Evolutionary conservation across 768 basidiomycete genomes (phyloP).

Genomic region (Rhizopogon sp.): DNA sequence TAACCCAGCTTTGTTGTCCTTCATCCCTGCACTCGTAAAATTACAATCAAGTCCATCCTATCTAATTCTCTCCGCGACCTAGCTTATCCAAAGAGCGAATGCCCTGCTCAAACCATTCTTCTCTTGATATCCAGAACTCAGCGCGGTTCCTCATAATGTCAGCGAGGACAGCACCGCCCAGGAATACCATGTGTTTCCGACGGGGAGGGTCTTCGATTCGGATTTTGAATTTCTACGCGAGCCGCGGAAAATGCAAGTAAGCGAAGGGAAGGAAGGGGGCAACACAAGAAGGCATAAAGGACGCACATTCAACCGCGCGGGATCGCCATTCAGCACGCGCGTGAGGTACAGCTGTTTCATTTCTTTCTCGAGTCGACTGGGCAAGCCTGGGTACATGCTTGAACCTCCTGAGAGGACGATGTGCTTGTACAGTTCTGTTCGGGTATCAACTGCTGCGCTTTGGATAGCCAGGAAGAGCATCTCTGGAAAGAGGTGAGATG

Average conservation of each 20-base stretch:
- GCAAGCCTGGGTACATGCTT: constrained; percentile 98
- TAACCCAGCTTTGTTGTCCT: too few species aligned
- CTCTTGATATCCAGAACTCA: constrained; percentile 93
- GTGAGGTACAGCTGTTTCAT: constrained; percentile 99
- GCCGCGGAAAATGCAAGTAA: too few species aligned
- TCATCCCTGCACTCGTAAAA: too few species aligned
- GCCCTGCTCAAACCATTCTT: constrained; percentile 96
- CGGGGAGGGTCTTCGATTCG: constrained; percentile 97
- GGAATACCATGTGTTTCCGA: constrained; percentile 99
- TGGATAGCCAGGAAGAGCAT: constrained; percentile 98
- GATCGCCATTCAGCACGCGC: constrained; percentile 80
- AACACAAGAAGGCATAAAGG: background rate
- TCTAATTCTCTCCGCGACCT: constrained; percentile 53
- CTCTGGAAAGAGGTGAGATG: constrained; percentile 40
- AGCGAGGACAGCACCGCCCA: constrained; percentile 96
- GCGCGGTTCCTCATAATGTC: constrained; percentile 96
- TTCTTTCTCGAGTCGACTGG: constrained; percentile 96
- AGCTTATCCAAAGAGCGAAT: constrained; percentile 79
- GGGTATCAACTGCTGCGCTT: constrained; percentile 81
- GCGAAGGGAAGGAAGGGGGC: background rate
- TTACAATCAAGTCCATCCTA: background rate
- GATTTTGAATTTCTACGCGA: constrained; percentile 94
- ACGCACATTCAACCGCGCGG: constrained; percentile 80
- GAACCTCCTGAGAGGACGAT: constrained; percentile 97
- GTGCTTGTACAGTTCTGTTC: constrained; percentile 93